These are phyloP conservation scores for Scorias spongiosa DNA, from an alignment of 2,329 filamentous ascomycete species.

Conservation along the genomic window DNA sequence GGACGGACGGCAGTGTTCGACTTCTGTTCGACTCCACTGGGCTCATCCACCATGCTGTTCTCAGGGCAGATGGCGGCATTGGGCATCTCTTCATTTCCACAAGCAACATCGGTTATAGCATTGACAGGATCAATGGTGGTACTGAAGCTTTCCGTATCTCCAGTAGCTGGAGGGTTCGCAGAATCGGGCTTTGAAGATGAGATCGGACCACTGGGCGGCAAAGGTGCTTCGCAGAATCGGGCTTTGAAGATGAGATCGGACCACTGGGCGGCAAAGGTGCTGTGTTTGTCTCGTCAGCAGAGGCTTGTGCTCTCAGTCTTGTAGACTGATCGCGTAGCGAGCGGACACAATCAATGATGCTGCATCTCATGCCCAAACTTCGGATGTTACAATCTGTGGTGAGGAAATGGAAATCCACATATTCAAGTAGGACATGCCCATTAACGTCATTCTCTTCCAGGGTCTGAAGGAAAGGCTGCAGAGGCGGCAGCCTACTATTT, in stretches of 20 bases:
- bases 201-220: neutral
- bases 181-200: too few relatives aligned
- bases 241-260: too few relatives aligned
- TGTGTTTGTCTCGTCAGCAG: neutral
- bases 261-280: slow-evolving; percentile 1
- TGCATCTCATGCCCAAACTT: slow-evolving; percentile 41
- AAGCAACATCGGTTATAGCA: too few relatives aligned
- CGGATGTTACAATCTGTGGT: slow-evolving; percentile 43
- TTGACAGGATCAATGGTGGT: slow-evolving; percentile 4
- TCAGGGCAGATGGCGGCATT: too few relatives aligned
- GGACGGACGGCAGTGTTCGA: slow-evolving; percentile 4
- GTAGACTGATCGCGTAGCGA: slow-evolving; percentile 35
- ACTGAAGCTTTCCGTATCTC: too few relatives aligned
- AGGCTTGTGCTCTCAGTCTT: neutral
- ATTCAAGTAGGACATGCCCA: slow-evolving; percentile 47
- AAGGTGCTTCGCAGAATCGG: neutral
- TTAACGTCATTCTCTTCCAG: slow-evolving; percentile 50
- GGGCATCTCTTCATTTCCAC: too few relatives aligned
- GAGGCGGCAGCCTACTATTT: slow-evolving; percentile 34
- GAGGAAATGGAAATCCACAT: slow-evolving; percentile 34
- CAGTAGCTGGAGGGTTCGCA: too few relatives aligned
- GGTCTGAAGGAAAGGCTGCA: slow-evolving; percentile 34
- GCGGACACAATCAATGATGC: slow-evolving; percentile 42
- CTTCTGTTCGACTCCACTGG: neutral
- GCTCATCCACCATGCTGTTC: neutral